phyloP scores from a whole-genome alignment of 805 yeast species.

The Tetrapisispora arboricola region DNA sequence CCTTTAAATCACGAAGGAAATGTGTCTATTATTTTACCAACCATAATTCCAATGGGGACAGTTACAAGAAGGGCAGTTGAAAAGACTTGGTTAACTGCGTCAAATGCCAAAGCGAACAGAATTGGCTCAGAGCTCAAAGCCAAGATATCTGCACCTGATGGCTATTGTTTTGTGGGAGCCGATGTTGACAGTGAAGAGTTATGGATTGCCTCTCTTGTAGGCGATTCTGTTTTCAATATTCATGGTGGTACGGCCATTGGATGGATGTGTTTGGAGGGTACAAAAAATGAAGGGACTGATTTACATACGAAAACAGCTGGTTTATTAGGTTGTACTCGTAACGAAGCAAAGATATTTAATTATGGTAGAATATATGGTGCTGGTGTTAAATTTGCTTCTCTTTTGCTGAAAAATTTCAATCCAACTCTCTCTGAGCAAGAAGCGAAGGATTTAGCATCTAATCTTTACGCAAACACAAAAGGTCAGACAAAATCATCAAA shows the following conservation, averaged over 20 bases:
- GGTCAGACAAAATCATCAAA: slow-evolving; percentile 41
- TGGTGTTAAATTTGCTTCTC: slow-evolving; percentile 81
- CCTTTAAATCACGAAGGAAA: slow-evolving; percentile 13
- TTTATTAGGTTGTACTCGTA: slow-evolving; percentile 78
- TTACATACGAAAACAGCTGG: slow-evolving; percentile 88
- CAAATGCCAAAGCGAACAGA: slow-evolving; percentile 77
- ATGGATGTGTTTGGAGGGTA: slow-evolving; percentile 98
- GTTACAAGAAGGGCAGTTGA: slow-evolving; percentile 94
- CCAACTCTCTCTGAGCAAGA: slow-evolving; percentile 55
- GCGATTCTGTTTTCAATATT: slow-evolving; percentile 77
- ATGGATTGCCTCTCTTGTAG: slow-evolving; percentile 94
- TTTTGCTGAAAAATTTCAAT: slow-evolving; percentile 75
- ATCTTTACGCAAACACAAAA: slow-evolving; percentile 71
- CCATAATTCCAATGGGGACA: slow-evolving; percentile 88
- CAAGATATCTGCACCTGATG: slow-evolving; percentile 74
- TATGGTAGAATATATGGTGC: slow-evolving; percentile 98
- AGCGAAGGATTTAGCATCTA: slow-evolving; percentile 54
- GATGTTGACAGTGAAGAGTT: slow-evolving; percentile 97
- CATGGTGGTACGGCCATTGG: slow-evolving; percentile 97
- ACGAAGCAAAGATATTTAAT: slow-evolving; percentile 90
- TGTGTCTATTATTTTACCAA: slow-evolving; percentile 74
- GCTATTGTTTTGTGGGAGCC: slow-evolving; percentile 91
- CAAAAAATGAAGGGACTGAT: slow-evolving; percentile 85
- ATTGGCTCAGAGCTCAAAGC: slow-evolving; percentile 93
- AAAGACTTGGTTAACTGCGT: slow-evolving; percentile 95